Evolutionary conservation across 352 stramenopile genomes (phyloP).

Genomic region (Pythium vanterpoolii): DNA sequence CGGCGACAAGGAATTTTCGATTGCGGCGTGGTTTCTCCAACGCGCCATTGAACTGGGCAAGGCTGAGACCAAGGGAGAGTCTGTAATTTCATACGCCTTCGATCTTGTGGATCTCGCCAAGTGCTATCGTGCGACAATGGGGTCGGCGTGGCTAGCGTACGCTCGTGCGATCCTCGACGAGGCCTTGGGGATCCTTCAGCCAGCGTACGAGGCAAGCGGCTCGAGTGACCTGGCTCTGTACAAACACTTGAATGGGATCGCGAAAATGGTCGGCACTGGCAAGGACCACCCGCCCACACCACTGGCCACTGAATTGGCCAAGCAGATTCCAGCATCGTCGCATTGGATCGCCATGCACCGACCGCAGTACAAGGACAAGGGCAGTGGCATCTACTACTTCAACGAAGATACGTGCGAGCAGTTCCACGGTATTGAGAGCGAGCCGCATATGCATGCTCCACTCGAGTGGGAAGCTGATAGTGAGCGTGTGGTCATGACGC

Average conservation of each 20-base stretch:
- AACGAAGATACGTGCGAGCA: conserved; percentile 63
- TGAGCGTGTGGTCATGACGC: conserved; percentile 8
- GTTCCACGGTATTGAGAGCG: conserved; percentile 6
- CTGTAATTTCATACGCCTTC: neutral
- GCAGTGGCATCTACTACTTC: conserved; percentile 36
- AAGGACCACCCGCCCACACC: conserved; percentile 9
- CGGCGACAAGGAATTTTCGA: conserved; percentile 37
- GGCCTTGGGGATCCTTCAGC: conserved; percentile 14
- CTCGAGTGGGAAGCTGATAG: conserved; percentile 58
- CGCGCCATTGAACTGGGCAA: conserved; percentile 21
- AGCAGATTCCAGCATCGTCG: conserved; percentile 46
- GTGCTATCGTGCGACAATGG: conserved; percentile 41
- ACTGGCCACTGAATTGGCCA: conserved; percentile 29
- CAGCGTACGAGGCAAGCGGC: conserved; percentile 6
- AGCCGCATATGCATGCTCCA: conserved; percentile 29
- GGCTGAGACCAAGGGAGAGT: neutral
- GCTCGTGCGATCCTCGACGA: conserved; percentile 16
- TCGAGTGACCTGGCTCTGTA: conserved; percentile 3
- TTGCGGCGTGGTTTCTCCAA: conserved; percentile 45
- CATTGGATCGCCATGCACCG: conserved; percentile 45
- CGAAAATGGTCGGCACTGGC: neutral
- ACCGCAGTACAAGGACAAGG: neutral
- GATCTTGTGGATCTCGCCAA: conserved; percentile 36
- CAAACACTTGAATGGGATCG: conserved; percentile 17
- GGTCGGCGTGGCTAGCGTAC: conserved; percentile 13